Conservation (phyloP, 140 eudicot genomes). For the Anethum foeniculum region DNA sequence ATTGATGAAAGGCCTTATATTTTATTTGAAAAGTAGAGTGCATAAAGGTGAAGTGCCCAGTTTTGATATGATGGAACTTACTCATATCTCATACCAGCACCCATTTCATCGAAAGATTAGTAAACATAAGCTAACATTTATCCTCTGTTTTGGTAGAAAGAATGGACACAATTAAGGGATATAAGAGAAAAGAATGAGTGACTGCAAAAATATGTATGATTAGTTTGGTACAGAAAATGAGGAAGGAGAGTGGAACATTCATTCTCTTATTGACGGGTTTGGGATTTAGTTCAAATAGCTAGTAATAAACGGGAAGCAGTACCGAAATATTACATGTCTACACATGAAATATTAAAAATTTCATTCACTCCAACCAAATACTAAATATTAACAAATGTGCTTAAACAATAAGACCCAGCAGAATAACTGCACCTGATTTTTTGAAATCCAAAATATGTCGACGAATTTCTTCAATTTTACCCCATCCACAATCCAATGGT, state of each 20-base stretch:
- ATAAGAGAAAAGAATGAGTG: background rate
- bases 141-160: background rate
- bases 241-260: background rate
- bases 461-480: constrained; percentile 80
- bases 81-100: background rate
- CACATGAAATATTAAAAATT: background rate
- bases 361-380: background rate
- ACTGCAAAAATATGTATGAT: background rate
- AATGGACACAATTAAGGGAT: background rate
- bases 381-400: background rate
- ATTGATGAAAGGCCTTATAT: background rate
- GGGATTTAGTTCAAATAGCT: background rate
- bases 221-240: background rate
- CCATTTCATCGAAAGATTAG: background rate
- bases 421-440: constrained; percentile 57
- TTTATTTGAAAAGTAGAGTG: background rate
- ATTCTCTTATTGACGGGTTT: background rate
- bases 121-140: background rate
- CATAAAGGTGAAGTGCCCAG: background rate
- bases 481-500: constrained; percentile 84
- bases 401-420: background rate
- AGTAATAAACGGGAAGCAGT: background rate
- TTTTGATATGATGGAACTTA: background rate
- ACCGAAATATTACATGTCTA: background rate
- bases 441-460: constrained; percentile 78